phyloP scores from a whole-genome alignment of 148 eudicot species.

The Spergularia marina region DNA sequence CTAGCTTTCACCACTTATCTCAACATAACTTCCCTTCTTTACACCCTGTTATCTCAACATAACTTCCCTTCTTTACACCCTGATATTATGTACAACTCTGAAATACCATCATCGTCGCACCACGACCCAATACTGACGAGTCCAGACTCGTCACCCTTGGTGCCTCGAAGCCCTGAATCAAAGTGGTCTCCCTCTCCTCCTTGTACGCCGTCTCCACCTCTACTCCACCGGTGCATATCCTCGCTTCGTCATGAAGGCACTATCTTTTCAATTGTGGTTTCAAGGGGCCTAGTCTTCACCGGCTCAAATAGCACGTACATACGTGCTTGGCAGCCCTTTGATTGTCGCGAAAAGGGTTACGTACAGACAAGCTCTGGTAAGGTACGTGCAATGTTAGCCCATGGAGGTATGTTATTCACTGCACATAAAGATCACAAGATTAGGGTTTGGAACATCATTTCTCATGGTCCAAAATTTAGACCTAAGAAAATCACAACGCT shows the following conservation, averaged over 20 bases:
- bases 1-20: conserved; percentile 23
- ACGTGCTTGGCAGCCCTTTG: conserved; percentile 51
- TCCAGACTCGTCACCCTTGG: conserved; percentile 18
- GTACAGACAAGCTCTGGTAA: conserved; percentile 40
- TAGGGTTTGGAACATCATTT: conserved; percentile 40
- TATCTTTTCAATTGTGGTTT: conserved; percentile 42
- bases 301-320: conserved; percentile 51
- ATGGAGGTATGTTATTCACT: conserved; percentile 46
- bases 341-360: conserved; percentile 49
- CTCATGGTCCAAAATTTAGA: conserved; percentile 24
- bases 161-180: conserved; percentile 41
- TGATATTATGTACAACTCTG: neutral
- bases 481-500: conserved; percentile 47
- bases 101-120: neutral
- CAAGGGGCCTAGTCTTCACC: conserved; percentile 39
- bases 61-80: neutral
- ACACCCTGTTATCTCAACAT: neutral
- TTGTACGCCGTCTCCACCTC: conserved; percentile 32
- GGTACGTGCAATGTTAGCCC: conserved; percentile 45
- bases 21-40: too few species aligned
- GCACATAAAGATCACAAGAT: conserved; percentile 52
- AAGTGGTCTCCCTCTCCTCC: conserved; percentile 50
- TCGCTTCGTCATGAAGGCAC: conserved; percentile 52
- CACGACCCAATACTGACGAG: neutral
- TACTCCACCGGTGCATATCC: conserved; percentile 55